A percentile compares a stretch with the other conserved stretches of the same genome.
phyloP scores from a whole-genome alignment of 140 eudicot genomes.

The Flaveria floridana region DNA sequence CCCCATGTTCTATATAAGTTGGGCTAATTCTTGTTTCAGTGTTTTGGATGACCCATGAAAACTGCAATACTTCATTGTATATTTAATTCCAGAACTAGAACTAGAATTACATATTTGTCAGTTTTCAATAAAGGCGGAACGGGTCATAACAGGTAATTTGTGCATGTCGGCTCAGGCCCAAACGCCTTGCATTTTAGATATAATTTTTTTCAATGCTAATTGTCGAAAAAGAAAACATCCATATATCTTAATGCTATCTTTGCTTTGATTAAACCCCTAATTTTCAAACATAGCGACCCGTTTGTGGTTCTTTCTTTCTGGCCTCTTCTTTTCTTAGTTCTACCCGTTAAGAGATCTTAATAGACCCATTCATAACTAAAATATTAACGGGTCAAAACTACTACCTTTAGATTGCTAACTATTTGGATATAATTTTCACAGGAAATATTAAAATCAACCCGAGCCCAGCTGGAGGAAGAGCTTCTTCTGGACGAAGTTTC shows the following conservation, averaged over 20 bases:
- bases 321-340: neutral
- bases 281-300: neutral
- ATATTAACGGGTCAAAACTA: neutral
- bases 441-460: slow-evolving; percentile 60
- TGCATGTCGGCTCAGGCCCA: neutral
- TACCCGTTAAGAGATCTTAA: neutral
- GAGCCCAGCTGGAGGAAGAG: slow-evolving; percentile 75
- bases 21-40: neutral
- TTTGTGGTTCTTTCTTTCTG: neutral
- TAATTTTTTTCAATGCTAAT: no score
- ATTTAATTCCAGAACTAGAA: neutral
- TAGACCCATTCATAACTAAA: neutral
- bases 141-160: neutral
- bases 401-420: neutral
- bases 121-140: neutral
- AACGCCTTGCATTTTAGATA: neutral
- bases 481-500: slow-evolving; percentile 70
- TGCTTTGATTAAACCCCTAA: no score
- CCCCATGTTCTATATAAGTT: neutral
- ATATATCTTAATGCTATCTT: no score
- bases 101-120: neutral
- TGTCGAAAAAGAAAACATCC: no score
- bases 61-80: neutral
- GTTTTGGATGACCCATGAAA: neutral
- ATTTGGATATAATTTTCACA: slow-evolving; percentile 21